A percentile compares a stretch with the other conserved stretches of the same genome.
These are phyloP conservation scores for Neltuma alba DNA, from an alignment of 306 rosid genomes.

Conservation along the genomic window DNA sequence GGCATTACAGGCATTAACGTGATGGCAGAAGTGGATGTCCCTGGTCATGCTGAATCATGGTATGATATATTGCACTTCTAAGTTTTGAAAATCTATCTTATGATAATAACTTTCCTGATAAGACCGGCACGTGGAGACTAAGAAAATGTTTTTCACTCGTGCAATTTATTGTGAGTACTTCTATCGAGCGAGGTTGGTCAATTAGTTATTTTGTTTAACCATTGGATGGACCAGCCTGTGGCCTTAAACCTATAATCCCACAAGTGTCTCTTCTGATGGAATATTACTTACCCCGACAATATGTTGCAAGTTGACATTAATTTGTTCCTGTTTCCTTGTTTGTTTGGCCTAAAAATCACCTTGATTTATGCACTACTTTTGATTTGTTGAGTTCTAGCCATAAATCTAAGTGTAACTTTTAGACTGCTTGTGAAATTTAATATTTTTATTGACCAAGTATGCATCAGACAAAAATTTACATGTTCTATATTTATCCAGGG, in stretches of 20 bases:
- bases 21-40: constrained; percentile 97
- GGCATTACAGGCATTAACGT: constrained; percentile 79
- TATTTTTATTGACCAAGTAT: neutral
- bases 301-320: constrained; percentile 8
- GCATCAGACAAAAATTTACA: constrained; percentile 3
- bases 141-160: neutral
- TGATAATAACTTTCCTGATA: constrained; percentile 12
- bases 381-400: neutral
- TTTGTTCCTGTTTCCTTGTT: constrained; percentile 22
- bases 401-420: neutral
- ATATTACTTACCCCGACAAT: constrained; percentile 22
- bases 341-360: constrained; percentile 21
- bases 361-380: constrained; percentile 26
- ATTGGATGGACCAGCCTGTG: constrained; percentile 3
- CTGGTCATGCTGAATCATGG: constrained; percentile 96
- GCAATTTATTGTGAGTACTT: constrained; percentile 5
- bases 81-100: constrained; percentile 15
- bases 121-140: neutral
- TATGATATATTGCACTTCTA: constrained; percentile 39
- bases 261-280: constrained; percentile 19
- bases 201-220: neutral
- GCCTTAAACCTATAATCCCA: constrained; percentile 8
- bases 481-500: constrained; percentile 61
- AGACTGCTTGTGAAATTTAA: neutral
- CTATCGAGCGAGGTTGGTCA: constrained; percentile 7